A percentile compares a stretch with the other conserved stretches of the same genome.
Conservation (phyloP, 352 stramenopile genomes). For the Phytopythium montanum region DNA sequence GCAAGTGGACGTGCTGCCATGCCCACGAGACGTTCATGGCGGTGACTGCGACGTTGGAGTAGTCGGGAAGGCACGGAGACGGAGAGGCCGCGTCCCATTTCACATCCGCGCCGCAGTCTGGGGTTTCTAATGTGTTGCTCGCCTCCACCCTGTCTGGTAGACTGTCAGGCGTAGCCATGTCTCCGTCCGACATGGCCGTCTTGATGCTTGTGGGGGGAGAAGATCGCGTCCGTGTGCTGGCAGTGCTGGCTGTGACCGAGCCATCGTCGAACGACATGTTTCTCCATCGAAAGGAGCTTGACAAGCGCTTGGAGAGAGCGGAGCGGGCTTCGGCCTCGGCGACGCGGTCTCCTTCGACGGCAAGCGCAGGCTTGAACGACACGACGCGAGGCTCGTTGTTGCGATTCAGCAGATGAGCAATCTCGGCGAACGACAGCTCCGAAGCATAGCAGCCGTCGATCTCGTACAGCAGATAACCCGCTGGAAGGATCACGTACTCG, state of each 20-base stretch:
- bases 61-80: constrained; percentile 39
- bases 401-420: constrained; percentile 47
- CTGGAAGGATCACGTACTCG: constrained; percentile 34
- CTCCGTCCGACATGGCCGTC: background rate
- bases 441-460: constrained; percentile 59
- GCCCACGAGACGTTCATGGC: constrained; percentile 57
- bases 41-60: constrained; percentile 43
- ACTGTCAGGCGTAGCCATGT: too few relatives aligned
- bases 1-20: constrained; percentile 66
- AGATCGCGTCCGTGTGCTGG: background rate
- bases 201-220: background rate
- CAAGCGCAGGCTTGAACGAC: constrained; percentile 54
- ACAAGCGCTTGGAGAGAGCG: constrained; percentile 41
- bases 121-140: background rate
- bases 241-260: constrained; percentile 2
- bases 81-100: constrained; percentile 12
- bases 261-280: constrained; percentile 7
- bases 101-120: constrained; percentile 3
- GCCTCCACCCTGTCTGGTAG: background rate
- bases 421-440: constrained; percentile 55
- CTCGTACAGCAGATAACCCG: constrained; percentile 60
- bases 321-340: constrained; percentile 11
- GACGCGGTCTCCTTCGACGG: constrained; percentile 26
- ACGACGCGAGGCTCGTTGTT: constrained; percentile 42
- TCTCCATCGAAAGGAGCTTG: constrained; percentile 44